Evolutionary conservation across 306 rosid genomes (phyloP).

Genomic region (Hippophae gyantsensis): DNA sequence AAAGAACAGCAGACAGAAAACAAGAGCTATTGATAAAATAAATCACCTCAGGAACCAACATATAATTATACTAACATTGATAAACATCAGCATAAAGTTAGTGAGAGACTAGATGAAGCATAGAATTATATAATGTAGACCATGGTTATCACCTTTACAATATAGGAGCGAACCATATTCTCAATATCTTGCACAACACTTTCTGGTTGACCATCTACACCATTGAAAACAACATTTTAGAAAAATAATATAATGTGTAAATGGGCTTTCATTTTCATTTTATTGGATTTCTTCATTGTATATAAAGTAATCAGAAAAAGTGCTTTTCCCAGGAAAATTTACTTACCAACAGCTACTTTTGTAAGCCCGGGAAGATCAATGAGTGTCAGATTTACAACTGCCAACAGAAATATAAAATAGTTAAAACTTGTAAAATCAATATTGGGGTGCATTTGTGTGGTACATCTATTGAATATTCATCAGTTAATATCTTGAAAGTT

Average conservation of each 20-base stretch:
- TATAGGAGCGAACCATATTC: slow-evolving; percentile 86
- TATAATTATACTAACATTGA: too few relatives aligned
- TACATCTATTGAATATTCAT: neutral
- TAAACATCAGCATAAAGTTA: too few relatives aligned
- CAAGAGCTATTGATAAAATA: neutral
- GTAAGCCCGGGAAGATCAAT: slow-evolving; percentile 97
- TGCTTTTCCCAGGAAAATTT: neutral
- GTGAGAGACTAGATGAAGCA: neutral
- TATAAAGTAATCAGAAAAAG: neutral
- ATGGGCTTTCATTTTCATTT: neutral
- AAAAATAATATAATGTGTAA: neutral
- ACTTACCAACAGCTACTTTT: slow-evolving; percentile 91
- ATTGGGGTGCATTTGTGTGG: slow-evolving; percentile 8
- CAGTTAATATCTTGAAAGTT: neutral
- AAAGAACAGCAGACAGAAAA: neutral
- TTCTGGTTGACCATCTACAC: slow-evolving; percentile 94
- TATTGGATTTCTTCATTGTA: neutral
- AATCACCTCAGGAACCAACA: neutral
- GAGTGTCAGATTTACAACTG: slow-evolving; percentile 97
- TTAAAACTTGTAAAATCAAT: slow-evolving; percentile 1
- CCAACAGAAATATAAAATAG: slow-evolving; percentile 16
- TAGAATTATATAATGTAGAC: slow-evolving; percentile 2
- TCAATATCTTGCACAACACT: slow-evolving; percentile 84
- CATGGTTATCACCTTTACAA: slow-evolving; percentile 63
- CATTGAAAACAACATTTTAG: slow-evolving; percentile 21